Evolutionary conservation across 2,329 filamentous ascomycete species (phyloP), one percentile per base, ranked within the genome.

Genomic region (Daldinia sp.): DNA sequence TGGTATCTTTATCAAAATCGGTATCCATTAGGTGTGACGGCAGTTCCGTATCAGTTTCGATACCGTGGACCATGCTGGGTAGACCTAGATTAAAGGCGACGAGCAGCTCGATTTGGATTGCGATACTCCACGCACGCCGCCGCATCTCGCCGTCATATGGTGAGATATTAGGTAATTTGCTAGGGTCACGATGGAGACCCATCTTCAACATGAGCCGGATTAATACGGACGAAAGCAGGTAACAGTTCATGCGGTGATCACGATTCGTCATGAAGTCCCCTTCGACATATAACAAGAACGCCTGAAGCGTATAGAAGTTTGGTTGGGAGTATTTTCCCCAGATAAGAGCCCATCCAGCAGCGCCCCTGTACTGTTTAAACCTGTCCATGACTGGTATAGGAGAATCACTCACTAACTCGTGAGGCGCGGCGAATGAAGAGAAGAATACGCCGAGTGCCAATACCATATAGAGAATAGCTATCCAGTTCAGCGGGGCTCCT

Each of bases 31-130:
- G 73, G 72, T 91, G 90, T 29, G 81, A 79, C 13, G 88, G 88
- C 17, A 86, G 74, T 1, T 80, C 77, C 0, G 87, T 89, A 70
- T 91, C 89, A 47, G 82, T 85, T 62, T 90, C 87, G 32, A 88
- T 83, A 21, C 82, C 80, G 58, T 87, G 82, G 43, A 90, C 80
- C 85, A 90, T 88, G 70, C 83, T 83, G 2, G 89, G 89, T 55
- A 92, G 78, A 1, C 89, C 89, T 62, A 90, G 82, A 70, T 91
- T 88, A 70, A 90, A 90, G 1, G 87, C 85, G 23, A 88, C 86
- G 3, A 91, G 75, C 2, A 88, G 75, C 70, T 91, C 89, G 47
- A 90, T 80, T 70, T 89, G 86, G 23, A 79, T 74, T 2, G 81
- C 79, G 64, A 85, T 77, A 65, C 82, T 81, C 85, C 84, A 87